These are phyloP conservation scores for Orbilia blumenaviensis DNA, from an alignment of 2,329 filamentous ascomycete species.

Conservation along the genomic window DNA sequence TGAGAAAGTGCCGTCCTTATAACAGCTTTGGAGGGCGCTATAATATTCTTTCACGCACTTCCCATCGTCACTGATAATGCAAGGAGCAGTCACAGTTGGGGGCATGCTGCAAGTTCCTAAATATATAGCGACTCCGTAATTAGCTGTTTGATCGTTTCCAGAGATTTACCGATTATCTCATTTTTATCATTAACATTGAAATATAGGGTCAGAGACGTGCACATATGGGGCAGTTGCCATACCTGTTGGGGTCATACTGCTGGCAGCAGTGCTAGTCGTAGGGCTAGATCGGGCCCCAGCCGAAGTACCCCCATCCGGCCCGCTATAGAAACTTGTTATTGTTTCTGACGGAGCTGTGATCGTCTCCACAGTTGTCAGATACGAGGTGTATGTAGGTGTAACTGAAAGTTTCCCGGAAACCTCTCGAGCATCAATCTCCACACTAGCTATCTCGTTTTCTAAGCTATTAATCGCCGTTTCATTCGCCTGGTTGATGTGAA, in stretches of 20 bases:
- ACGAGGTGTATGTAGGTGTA: slow-evolving; percentile 15
- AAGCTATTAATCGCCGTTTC: background rate
- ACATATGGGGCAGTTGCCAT: too few relatives aligned
- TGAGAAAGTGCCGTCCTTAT: slow-evolving; percentile 16
- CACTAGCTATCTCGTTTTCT: background rate
- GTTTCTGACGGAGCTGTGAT: slow-evolving; percentile 25
- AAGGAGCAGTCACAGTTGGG: slow-evolving; percentile 15
- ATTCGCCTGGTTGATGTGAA: slow-evolving; percentile 22
- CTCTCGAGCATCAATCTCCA: background rate
- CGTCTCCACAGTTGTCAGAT: slow-evolving; percentile 9
- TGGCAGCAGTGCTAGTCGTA: slow-evolving; percentile 11
- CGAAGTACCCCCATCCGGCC: background rate
- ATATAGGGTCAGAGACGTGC: background rate
- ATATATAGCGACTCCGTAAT: background rate
- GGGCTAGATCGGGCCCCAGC: background rate
- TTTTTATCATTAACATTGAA: too few relatives aligned
- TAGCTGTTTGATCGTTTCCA: background rate
- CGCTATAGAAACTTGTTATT: slow-evolving; percentile 28
- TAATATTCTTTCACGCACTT: slow-evolving; percentile 17
- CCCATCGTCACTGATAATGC: slow-evolving; percentile 14
- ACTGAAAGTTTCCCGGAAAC: background rate
- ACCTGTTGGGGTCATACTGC: slow-evolving; percentile 34
- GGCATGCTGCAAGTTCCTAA: slow-evolving; percentile 34
- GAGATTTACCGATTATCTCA: too few relatives aligned
- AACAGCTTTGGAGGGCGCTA: slow-evolving; percentile 14